Percentiles rank a stretch among this genome's conserved stretches.
Conservation (phyloP, 139 green algal genomes). For the Closterium sp. region DNA sequence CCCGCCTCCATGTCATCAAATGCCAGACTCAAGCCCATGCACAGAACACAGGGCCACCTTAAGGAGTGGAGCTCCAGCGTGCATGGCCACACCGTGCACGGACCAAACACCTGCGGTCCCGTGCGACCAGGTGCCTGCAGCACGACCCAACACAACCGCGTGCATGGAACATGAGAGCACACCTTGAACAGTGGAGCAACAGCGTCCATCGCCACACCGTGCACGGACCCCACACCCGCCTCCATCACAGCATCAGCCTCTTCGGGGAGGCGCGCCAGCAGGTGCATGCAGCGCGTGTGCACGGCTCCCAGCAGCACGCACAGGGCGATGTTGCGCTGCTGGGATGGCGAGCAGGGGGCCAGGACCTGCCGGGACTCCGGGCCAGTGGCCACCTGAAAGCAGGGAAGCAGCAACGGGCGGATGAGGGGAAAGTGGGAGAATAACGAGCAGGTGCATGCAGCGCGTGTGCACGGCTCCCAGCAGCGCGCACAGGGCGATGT, state of each 20-base stretch:
- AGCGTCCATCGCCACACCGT: conserved; percentile 34
- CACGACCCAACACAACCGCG: too few relatives aligned
- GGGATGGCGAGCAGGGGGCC: conserved; percentile 56
- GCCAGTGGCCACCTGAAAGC: conserved; percentile 60
- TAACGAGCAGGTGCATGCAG: conserved; percentile 4
- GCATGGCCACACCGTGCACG: conserved; percentile 51
- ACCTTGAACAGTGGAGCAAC: conserved; percentile 45
- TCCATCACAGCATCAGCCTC: neutral
- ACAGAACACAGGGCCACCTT: neutral
- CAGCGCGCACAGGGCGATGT: conserved; percentile 69
- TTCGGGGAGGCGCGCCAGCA: conserved; percentile 17
- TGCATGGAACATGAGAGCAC: neutral
- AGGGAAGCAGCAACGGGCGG: neutral
- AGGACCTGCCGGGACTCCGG: conserved; percentile 65
- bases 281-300: conserved; percentile 14
- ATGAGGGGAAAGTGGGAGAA: neutral
- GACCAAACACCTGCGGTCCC: conserved; percentile 49
- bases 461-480: conserved; percentile 33
- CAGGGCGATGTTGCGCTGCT: conserved; percentile 82
- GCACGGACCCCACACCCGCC: conserved; percentile 58
- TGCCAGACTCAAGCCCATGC: too few relatives aligned
- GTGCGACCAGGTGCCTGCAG: conserved; percentile 1
- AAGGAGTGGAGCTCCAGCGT: conserved; percentile 42
- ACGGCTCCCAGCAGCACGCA: conserved; percentile 36
- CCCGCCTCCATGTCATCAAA: conserved; percentile 44